A percentile compares a stretch with the other conserved stretches of the same genome.
Conservation (phyloP, 257 asterid genomes). For the Mentha longifolia region DNA sequence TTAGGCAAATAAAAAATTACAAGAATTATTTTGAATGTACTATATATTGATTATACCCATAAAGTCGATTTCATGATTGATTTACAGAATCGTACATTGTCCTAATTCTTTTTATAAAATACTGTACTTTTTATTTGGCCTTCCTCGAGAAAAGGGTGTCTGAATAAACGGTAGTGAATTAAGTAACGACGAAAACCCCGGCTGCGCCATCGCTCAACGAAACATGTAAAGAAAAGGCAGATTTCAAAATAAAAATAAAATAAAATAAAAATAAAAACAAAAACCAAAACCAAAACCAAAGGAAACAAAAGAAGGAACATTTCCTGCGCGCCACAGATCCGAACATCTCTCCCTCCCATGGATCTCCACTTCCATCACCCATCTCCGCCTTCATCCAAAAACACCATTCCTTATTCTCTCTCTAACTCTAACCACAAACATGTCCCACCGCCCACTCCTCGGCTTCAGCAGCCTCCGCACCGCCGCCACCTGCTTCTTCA, state of each 20-base stretch:
- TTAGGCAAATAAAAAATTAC: too few relatives aligned
- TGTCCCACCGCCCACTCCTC: conserved; percentile 40
- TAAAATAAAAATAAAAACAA: too few relatives aligned
- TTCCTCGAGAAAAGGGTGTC: too few relatives aligned
- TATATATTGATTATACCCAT: too few relatives aligned
- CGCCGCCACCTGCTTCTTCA: conserved; percentile 47
- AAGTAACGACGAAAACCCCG: background rate
- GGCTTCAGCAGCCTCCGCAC: conserved; percentile 51
- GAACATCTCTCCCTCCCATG: conserved; percentile 39
- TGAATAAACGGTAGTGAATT: background rate
- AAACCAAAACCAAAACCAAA: too few relatives aligned
- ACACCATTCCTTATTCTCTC: background rate
- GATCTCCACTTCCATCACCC: conserved; percentile 34
- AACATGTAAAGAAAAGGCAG: background rate
- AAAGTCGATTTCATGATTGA: too few relatives aligned
- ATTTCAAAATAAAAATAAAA: too few relatives aligned
- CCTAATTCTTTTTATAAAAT: too few relatives aligned
- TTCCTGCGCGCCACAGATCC: conserved; percentile 45
- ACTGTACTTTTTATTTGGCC: too few relatives aligned
- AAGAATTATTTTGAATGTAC: too few relatives aligned
- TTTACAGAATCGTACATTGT: too few relatives aligned
- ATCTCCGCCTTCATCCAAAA: background rate
- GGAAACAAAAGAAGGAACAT: background rate
- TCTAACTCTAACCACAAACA: background rate
- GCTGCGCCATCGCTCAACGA: background rate